phyloP scores from a whole-genome alignment of 495 filamentous ascomycete genomes.

The Podospora sp. region DNA sequence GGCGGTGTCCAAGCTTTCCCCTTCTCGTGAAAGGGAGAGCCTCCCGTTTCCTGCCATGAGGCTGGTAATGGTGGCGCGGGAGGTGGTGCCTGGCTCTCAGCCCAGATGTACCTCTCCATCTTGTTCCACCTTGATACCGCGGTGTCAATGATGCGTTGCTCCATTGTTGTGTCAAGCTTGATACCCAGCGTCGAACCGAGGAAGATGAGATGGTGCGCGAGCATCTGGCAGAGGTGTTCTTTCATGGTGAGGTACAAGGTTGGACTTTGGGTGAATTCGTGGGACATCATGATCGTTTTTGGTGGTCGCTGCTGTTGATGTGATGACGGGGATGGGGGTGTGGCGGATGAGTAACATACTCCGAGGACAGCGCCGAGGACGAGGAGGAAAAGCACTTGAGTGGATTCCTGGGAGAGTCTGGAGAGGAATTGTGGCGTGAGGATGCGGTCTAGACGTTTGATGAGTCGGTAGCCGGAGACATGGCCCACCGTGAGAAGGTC shows the following conservation, averaged over 20 bases:
- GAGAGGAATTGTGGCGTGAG: conserved; percentile 36
- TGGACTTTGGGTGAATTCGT: conserved; percentile 33
- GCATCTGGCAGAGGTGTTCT: conserved; percentile 40
- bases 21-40: neutral
- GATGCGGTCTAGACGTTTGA: conserved; percentile 34
- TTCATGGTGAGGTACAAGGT: conserved; percentile 40
- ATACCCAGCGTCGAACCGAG: conserved; percentile 38
- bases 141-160: conserved; percentile 37
- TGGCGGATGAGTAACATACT: conserved; percentile 23
- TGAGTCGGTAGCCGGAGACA: conserved; percentile 31
- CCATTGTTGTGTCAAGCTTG: conserved; percentile 31
- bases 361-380: conserved; percentile 36
- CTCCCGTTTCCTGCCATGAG: neutral
- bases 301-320: conserved; percentile 7
- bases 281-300: neutral
- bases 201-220: conserved; percentile 40
- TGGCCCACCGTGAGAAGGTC: conserved; percentile 27
- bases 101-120: conserved; percentile 33
- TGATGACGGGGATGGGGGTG: neutral
- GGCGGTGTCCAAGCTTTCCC: neutral
- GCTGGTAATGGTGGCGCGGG: neutral
- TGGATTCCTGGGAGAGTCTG: conserved; percentile 20
- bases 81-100: conserved; percentile 9
- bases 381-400: conserved; percentile 37
- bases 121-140: conserved; percentile 37